A percentile compares a stretch with the other conserved stretches of the same genome.
Conservation (phyloP, 1,139 yeast species). For the Candida sp. region DNA sequence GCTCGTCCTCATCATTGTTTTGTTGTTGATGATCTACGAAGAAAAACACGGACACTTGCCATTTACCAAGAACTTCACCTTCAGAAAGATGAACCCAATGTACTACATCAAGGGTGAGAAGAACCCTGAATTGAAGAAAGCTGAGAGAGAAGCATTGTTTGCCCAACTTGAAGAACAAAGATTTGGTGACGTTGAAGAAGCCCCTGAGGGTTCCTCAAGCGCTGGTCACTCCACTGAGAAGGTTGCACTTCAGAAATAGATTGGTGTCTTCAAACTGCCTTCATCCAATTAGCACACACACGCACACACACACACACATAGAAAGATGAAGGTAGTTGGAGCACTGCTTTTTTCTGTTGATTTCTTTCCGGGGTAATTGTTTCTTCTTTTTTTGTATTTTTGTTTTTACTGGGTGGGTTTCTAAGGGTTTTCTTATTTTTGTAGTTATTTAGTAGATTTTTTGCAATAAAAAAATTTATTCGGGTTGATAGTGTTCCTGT, state of each 20-base stretch:
- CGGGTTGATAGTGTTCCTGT: not conserved
- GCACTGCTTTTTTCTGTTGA: not conserved
- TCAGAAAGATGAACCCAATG: slow-evolving; percentile 70
- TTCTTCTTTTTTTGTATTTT: not conserved
- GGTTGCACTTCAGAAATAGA: not conserved
- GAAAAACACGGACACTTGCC: slow-evolving; percentile 57
- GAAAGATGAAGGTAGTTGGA: not conserved
- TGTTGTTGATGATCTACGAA: slow-evolving; percentile 69
- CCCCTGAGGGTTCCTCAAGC: slow-evolving; percentile 5
- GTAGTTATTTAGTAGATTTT: not conserved
- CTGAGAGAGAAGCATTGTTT: slow-evolving; percentile 60
- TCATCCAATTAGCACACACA: not conserved
- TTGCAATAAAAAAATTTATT: not conserved
- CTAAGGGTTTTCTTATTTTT: not conserved
- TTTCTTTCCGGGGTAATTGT: not conserved
- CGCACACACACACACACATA: not conserved
- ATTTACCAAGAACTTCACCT: slow-evolving; percentile 49
- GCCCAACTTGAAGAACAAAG: slow-evolving; percentile 21
- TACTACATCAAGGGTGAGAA: slow-evolving; percentile 72
- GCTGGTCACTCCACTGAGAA: slow-evolving; percentile 4
- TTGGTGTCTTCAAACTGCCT: not conserved
- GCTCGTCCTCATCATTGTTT: slow-evolving; percentile 59
- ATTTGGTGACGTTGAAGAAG: slow-evolving; percentile 9
- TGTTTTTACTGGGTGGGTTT: not conserved
- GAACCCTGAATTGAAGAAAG: slow-evolving; percentile 58